Conservation (phyloP, 192 early-diverging fungal species). For the Coemansia sp. region DNA sequence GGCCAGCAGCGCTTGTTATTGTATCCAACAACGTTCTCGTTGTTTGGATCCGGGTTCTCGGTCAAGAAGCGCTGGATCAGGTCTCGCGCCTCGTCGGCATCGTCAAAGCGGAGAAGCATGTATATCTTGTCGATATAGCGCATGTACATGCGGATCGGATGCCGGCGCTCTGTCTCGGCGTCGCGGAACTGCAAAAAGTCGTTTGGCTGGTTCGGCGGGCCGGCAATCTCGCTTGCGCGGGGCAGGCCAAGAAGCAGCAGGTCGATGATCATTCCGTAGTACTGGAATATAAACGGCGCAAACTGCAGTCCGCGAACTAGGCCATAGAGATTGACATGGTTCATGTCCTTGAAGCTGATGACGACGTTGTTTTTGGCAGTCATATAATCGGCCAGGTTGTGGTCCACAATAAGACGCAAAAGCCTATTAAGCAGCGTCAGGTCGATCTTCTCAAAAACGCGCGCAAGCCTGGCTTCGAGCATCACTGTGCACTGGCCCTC, state of each 20-base stretch:
- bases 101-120: constrained; percentile 91
- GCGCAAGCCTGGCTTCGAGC: constrained; percentile 90
- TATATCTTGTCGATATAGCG: constrained; percentile 92
- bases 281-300: constrained; percentile 96
- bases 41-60: constrained; percentile 98
- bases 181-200: constrained; percentile 97
- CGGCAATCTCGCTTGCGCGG: constrained; percentile 95
- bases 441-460: constrained; percentile 96
- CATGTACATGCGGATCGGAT: constrained; percentile 95
- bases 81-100: constrained; percentile 84
- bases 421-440: constrained; percentile 91
- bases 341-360: constrained; percentile 98
- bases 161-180: constrained; percentile 84
- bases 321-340: constrained; percentile 96
- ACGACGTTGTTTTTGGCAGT: constrained; percentile 99
- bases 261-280: constrained; percentile 96
- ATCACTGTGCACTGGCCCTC: constrained; percentile 94
- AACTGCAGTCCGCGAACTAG: constrained; percentile 98
- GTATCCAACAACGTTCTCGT: constrained; percentile 98
- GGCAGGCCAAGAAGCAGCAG: constrained; percentile 90
- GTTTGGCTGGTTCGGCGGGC: constrained; percentile 86
- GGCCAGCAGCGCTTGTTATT: constrained; percentile 99
- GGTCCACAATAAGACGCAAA: constrained; percentile 93
- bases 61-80: constrained; percentile 95
- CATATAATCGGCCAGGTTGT: constrained; percentile 99